Evolutionary conservation across 495 filamentous ascomycete species (phyloP), one percentile per base, ranked within the genome.

Genomic region (Aeminium ludgeri): DNA sequence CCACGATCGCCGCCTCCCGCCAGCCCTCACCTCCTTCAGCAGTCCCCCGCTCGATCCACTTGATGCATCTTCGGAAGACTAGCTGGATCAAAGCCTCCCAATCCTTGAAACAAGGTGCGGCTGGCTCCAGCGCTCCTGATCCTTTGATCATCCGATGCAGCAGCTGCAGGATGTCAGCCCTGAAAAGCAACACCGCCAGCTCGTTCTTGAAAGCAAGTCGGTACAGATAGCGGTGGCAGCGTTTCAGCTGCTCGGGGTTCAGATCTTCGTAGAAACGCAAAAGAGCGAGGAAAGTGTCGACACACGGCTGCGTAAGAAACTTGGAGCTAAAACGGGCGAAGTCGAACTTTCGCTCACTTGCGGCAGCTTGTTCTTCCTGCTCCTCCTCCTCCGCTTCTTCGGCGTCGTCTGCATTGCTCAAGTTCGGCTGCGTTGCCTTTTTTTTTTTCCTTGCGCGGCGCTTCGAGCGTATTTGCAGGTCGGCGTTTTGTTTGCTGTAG

Each of bases 61-160:
- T 80, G 25, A 95, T 61, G 20, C 89, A 67, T 25, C 49, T 31
- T 20, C 59, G 36, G 43, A 64, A 62, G 17, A 64, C 48, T 43
- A 95, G 84, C 51, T 76, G 75, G 2, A 81, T 73, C 27, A 99
- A 64, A 52, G 89, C 82, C 48, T 95, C 82, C 86, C 91, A 94
- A 49, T 96, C 87, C 53, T 76, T 82, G 59, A 71, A 91, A 32
- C 73, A 68, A 11, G 42, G 39, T 1, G 33, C 29, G 40, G 68
- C 70, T 1, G 62, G 54, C 56, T 85, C 75, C 30, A 99, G 58
- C 2, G 76, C 74, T 33, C 82, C 76, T 0, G 84, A 81, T 1
- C 91, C 91, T 56, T 92, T 92, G 55, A 96, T 82, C 73, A 96
- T 87, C 45, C 74, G 73, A 50, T 94, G 75, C 34, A 99, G 78